Evolutionary conservation across 2,329 filamentous ascomycete genomes (phyloP), one percentile per base, ranked within the genome.

Genomic region (Delphinella strobiligena): DNA sequence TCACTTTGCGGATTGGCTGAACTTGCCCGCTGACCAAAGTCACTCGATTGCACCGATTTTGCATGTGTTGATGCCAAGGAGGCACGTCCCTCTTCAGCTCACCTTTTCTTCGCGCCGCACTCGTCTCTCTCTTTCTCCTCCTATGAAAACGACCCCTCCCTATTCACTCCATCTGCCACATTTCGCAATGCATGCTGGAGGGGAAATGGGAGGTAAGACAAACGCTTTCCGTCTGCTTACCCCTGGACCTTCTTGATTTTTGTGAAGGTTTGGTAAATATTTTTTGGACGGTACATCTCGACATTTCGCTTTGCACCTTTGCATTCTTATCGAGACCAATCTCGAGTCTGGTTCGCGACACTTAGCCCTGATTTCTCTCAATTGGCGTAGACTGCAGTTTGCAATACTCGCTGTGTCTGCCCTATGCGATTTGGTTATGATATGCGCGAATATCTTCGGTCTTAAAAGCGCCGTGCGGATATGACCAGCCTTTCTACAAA

Each of bases 191-290:
- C 34, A 35, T 33, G 44, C 29, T 41, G 44, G 44, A 46, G 45
- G 47, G 47, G 47, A 47, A 49, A 47, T 36, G 19, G 40, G 34
- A 45, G 39, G 38, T 15, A 31, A 49, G 47, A 38, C n/a, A 8
- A 34, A n/a, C n/a, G n/a, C 41, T 22, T 24, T 42, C 34, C 44
- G 46, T 45, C 44, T 43, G 47, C 47, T 49, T 49, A 49, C 45
- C 44, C 42, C 47, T 40, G 38, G 40, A 31, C 41, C 32, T 40
- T 41, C 40, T 38, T 31, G 36, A 14, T 42, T 34, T 15, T 10
- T 31, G 37, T 46, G 44, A 36, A 44, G 38, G 36, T 43, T 37
- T 30, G 38, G 43, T 44, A 48, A 46, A 46, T 48, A 42, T 43
- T 40, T 41, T 34, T 36, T 42, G 14, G 42, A 39, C 37, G 42